These are phyloP conservation scores for Globisporangium carolinianum DNA, from an alignment of 352 stramenopile species.

Conservation along the genomic window DNA sequence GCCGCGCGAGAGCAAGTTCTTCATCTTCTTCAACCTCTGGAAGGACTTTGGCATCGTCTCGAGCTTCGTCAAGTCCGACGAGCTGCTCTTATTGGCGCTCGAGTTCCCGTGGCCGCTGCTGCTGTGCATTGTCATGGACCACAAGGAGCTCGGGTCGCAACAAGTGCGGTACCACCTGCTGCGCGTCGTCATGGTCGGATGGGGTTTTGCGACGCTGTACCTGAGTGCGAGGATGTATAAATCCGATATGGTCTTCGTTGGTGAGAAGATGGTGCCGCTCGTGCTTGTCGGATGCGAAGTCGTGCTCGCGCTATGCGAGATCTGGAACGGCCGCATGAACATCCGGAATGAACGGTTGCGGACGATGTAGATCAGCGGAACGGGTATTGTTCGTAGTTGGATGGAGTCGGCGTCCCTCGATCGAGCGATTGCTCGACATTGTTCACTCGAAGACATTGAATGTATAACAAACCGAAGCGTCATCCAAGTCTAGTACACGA, in stretches of 20 bases:
- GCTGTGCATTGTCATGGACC: background rate
- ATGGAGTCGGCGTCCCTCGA: too few relatives aligned
- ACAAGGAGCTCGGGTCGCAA: background rate
- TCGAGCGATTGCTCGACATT: too few relatives aligned
- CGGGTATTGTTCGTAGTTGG: too few relatives aligned
- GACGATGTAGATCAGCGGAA: too few relatives aligned
- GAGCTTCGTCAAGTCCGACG: background rate
- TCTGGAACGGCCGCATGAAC: background rate
- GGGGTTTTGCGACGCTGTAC: background rate
- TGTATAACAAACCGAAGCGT: too few relatives aligned
- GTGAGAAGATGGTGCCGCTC: too few relatives aligned
- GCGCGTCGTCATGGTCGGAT: background rate
- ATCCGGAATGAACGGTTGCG: too few relatives aligned
- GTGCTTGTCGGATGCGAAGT: background rate
- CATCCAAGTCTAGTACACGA: too few relatives aligned
- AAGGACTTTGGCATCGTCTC: background rate
- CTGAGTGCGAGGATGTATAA: background rate
- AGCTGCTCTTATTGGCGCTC: background rate
- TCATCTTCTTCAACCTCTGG: background rate
- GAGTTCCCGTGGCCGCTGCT: background rate
- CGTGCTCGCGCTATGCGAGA: background rate
- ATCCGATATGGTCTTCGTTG: too few relatives aligned
- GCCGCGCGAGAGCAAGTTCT: too few relatives aligned
- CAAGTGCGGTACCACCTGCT: background rate
- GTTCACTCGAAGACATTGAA: too few relatives aligned